Evolutionary conservation across 1,284 basidiomycete genomes (phyloP), one percentile per base, ranked within the genome.

Genomic region (Cutaneotrichosporon cutaneum): DNA sequence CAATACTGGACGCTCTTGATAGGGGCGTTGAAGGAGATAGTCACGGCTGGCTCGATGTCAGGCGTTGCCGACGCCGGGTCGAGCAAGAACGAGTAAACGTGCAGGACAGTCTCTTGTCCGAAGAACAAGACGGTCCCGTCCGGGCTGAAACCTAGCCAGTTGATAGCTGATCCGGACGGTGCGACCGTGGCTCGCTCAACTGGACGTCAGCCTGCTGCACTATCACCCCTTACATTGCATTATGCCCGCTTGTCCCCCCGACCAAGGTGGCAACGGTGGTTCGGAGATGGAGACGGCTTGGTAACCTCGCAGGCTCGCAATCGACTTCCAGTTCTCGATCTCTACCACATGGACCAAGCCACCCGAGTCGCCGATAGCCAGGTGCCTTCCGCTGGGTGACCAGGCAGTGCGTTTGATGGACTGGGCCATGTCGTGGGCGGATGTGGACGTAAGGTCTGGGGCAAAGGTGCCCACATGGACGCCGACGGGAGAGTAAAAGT

Each of bases 401-500:
- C 92, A 94, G 13, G 84, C 81, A 0, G 88, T 86, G 51, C 79
- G 81, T 7, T 90, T 84, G 35, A 94, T 85, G 1, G 92, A n/a
- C 60, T 54, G 3, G 63, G 60, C 60, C 59, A 63, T 9, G 60
- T 59, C 30, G 57, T 36, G 10, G 56, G 47, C 51, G 8, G 57
- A 26, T 26, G 22, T 8, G 10, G 52, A 26, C 2, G 35, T 32
- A 2, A 67, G 63, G 2, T 62, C 13, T 8, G 88, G 86, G 26
- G 82, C 81, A 74, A 91, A 93, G 8, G 86, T 85, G 8, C 85
- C 84, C 21, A 90, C 81, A n/a, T 84, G 74, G 27, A 85, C 83
- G 2, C 92, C 93, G 14, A 87, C 81, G 2, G 92, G 83, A 0
- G 88, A 88, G 63, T 92, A 77, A 22, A 95, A 82, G 72, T 87